phyloP scores from a whole-genome alignment of 768 basidiomycete species.

The Dacryopinax spathularia region DNA sequence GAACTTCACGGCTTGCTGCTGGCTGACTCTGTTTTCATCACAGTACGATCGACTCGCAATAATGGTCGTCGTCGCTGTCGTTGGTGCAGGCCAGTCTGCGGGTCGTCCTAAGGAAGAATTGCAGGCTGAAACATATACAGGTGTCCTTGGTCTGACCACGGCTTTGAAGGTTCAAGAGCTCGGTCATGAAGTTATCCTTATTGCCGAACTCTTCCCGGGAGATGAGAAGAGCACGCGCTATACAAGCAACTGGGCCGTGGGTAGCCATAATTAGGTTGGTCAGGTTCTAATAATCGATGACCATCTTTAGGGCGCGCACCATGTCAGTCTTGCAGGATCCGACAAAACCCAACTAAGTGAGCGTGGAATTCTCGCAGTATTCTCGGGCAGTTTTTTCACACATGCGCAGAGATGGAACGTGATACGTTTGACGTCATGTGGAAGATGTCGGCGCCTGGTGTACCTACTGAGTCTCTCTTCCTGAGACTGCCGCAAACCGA shows the following conservation, averaged over 20 bases:
- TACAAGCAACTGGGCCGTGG: constrained; percentile 33
- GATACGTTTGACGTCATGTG: constrained; percentile 67
- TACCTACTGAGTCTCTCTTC: constrained; percentile 44
- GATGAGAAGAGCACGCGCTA: constrained; percentile 62
- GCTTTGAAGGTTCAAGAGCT: constrained; percentile 55
- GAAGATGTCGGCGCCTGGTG: constrained; percentile 47
- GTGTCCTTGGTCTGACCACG: constrained; percentile 65
- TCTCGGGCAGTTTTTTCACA: background rate
- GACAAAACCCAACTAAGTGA: background rate
- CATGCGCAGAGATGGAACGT: constrained; percentile 42
- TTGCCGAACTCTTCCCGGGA: constrained; percentile 57
- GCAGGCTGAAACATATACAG: constrained; percentile 25
- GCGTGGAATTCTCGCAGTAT: constrained; percentile 2
- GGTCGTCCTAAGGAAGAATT: background rate
- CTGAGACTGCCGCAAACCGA: constrained; percentile 49
- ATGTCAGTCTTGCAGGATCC: background rate
- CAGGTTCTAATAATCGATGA: background rate
- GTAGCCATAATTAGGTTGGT: no score
- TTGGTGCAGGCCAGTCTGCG: background rate
- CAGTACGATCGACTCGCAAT: background rate
- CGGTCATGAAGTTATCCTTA: constrained; percentile 50
- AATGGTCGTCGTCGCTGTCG: background rate
- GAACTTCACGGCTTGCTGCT: background rate
- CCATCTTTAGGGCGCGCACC: background rate
- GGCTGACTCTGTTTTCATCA: background rate